Conservation (phyloP, 345 rosid species). For the Gossypium longicalyx region DNA sequence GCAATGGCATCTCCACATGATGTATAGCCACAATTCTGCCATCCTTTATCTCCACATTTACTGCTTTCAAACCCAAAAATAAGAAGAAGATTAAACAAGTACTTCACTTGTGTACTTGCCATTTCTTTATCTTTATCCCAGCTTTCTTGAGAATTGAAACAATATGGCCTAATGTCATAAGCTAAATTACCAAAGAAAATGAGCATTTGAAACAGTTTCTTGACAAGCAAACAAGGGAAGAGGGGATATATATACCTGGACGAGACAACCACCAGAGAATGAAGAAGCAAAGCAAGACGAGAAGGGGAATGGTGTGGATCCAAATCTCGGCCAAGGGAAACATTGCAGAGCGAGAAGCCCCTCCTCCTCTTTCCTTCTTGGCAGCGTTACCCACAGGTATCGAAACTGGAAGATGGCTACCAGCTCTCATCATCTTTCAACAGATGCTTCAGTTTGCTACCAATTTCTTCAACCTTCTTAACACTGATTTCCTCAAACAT, state of each 20-base stretch:
- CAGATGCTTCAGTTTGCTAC: neutral
- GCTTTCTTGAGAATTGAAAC: neutral
- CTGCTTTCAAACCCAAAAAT: conserved; percentile 16
- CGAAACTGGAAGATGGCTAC: conserved; percentile 35
- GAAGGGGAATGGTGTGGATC: conserved; percentile 49
- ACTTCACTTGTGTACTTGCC: neutral
- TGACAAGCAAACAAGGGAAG: neutral
- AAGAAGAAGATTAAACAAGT: neutral
- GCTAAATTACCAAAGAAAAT: neutral
- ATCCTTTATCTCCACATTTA: conserved; percentile 25
- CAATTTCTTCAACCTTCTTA: conserved; percentile 17
- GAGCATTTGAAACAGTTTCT: neutral
- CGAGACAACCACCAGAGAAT: conserved; percentile 61
- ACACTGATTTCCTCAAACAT: neutral
- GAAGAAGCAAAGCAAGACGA: conserved; percentile 44
- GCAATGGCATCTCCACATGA: conserved; percentile 20
- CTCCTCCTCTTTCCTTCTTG: conserved; percentile 22
- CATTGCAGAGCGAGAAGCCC: conserved; percentile 15
- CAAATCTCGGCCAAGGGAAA: conserved; percentile 29
- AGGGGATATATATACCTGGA: conserved; percentile 34
- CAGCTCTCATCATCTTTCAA: conserved; percentile 23
- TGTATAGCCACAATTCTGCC: conserved; percentile 29
- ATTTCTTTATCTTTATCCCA: neutral
- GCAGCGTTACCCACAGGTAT: conserved; percentile 6
- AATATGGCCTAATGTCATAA: too few relatives aligned